These are phyloP conservation scores for Pleurotus tuber-regium DNA, from an alignment of 768 basidiomycete species.

Conservation along the genomic window DNA sequence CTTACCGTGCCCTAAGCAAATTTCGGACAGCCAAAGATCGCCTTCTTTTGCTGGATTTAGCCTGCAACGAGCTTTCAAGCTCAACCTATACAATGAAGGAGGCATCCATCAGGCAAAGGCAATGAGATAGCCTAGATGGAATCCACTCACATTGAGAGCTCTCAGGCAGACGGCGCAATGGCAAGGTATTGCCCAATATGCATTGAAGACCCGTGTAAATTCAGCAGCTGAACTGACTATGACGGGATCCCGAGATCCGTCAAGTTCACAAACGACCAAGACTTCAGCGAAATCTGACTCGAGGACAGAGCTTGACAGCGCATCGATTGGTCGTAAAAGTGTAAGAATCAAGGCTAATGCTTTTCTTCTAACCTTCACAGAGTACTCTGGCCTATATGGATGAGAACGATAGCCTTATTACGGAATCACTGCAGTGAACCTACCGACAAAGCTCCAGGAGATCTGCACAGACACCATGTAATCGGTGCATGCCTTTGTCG, in stretches of 20 bases:
- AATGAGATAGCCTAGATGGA: background rate
- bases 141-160: background rate
- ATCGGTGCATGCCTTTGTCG: background rate
- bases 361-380: background rate
- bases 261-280: conserved; percentile 9
- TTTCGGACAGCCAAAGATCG: background rate
- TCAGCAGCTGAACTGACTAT: background rate
- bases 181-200: background rate
- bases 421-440: background rate
- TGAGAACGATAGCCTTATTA: background rate
- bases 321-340: background rate
- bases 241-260: conserved; percentile 19
- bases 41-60: background rate
- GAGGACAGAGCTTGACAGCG: background rate
- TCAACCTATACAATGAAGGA: background rate
- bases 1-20: background rate
- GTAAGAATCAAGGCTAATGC: conserved; percentile 1
- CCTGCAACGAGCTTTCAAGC: background rate
- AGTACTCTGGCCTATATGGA: conserved; percentile 1
- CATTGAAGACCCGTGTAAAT: background rate
- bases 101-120: no score
- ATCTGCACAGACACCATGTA: background rate
- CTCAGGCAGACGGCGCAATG: background rate
- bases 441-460: conserved; percentile 1
- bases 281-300: conserved; percentile 14